phyloP scores from a whole-genome alignment of 2,329 filamentous ascomycete genomes.

The Verticillium klebahnii region DNA sequence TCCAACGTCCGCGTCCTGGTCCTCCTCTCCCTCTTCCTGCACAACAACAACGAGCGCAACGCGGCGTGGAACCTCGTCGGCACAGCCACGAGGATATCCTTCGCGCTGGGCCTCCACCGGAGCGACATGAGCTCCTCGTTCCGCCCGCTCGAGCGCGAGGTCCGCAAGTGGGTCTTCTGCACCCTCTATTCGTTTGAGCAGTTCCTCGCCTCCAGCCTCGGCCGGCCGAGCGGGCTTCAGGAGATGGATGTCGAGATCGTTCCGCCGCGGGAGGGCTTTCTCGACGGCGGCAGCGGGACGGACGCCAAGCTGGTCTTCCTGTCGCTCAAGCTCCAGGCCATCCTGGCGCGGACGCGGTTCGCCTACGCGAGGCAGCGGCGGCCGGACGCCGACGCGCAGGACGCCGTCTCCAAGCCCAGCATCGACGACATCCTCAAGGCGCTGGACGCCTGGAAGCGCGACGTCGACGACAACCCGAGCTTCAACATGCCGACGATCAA shows the following conservation, averaged over 20 bases:
- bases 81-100: conserved; percentile 24
- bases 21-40: conserved; percentile 26
- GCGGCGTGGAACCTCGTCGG: conserved; percentile 29
- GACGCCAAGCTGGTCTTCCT: conserved; percentile 23
- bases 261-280: conserved; percentile 21
- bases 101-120: conserved; percentile 25
- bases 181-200: conserved; percentile 31
- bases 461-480: conserved; percentile 13
- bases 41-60: conserved; percentile 33
- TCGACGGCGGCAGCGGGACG: conserved; percentile 19
- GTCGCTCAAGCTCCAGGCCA: conserved; percentile 24
- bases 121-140: conserved; percentile 23
- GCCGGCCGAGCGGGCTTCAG: conserved; percentile 27
- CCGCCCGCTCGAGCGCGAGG: conserved; percentile 26
- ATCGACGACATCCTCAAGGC: conserved; percentile 16
- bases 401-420: neutral
- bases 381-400: neutral
- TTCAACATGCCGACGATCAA: conserved; percentile 17
- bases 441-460: conserved; percentile 19
- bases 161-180: conserved; percentile 29
- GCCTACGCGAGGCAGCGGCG: conserved; percentile 10
- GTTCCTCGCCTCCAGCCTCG: conserved; percentile 29
- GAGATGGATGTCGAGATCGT: conserved; percentile 28
- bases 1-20: conserved; percentile 26
- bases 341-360: conserved; percentile 20